These are phyloP conservation scores for Cryptosporidium xiaoi DNA, from an alignment of 169 alveolate species.

Conservation along the genomic window DNA sequence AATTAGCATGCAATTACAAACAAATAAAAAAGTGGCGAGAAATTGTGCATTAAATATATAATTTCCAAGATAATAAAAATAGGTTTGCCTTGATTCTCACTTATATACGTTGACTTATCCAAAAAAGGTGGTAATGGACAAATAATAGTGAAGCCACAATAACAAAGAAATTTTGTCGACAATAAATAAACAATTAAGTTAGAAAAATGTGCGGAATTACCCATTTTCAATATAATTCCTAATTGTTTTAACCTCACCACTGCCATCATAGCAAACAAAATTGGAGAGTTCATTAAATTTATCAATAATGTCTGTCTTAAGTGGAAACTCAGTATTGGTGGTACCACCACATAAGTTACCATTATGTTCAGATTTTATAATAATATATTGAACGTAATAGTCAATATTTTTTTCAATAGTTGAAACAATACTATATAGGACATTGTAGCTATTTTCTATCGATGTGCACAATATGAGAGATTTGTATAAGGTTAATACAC, in stretches of 20 bases:
- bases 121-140: too few species aligned
- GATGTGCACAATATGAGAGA: conserved; percentile 26
- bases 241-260: neutral
- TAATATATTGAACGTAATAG: conserved; percentile 3
- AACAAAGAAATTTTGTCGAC: too few species aligned
- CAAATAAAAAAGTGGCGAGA: too few species aligned
- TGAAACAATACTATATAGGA: neutral
- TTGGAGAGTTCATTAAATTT: neutral
- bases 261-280: neutral
- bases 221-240: neutral
- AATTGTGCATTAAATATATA: too few species aligned
- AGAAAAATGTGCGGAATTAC: too few species aligned
- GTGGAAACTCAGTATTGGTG: neutral
- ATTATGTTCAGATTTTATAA: neutral
- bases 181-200: too few species aligned
- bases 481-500: conserved; percentile 27
- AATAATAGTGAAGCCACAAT: too few species aligned
- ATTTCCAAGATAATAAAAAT: too few species aligned
- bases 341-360: neutral
- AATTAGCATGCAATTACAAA: too few species aligned
- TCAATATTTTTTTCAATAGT: conserved; percentile 18
- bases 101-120: too few species aligned
- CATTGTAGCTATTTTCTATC: conserved; percentile 1
- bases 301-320: neutral
- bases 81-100: too few species aligned